Evolutionary conservation across 371 early-diverging fungal species (phyloP).

Genomic region (Syncephalastrum racemosum): DNA sequence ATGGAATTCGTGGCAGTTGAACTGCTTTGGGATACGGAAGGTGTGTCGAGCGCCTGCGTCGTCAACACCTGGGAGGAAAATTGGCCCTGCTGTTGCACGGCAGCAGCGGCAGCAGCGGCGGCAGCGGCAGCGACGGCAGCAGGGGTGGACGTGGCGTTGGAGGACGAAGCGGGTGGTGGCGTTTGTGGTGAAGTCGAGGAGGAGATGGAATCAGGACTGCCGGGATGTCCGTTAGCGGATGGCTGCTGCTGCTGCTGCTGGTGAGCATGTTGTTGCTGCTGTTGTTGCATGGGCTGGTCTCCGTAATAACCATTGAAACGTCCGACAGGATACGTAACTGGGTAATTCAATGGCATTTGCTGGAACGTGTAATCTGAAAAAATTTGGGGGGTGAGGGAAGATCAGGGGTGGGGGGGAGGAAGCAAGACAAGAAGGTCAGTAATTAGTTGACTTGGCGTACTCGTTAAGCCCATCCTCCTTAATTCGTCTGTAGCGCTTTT

Average conservation of each 20-base stretch:
- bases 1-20: constrained; percentile 5
- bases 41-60: constrained; percentile 13
- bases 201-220: constrained; percentile 40
- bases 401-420: constrained; percentile 8
- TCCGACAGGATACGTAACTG: constrained; percentile 27
- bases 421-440: constrained; percentile 4
- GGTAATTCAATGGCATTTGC: constrained; percentile 33
- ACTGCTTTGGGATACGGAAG: constrained; percentile 1
- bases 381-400: constrained; percentile 4
- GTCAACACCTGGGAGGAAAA: constrained; percentile 12
- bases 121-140: background rate
- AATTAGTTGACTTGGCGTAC: too few relatives aligned
- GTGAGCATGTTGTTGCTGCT: constrained; percentile 1
- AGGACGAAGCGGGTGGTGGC: constrained; percentile 19
- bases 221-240: constrained; percentile 13
- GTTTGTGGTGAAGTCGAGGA: constrained; percentile 34
- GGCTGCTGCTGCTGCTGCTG: constrained; percentile 4
- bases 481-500: too few relatives aligned
- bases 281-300: constrained; percentile 14
- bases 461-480: too few relatives aligned
- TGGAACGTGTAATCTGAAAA: constrained; percentile 38
- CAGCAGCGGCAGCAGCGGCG: constrained; percentile 1
- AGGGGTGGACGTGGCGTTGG: constrained; percentile 1
- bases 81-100: background rate
- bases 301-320: constrained; percentile 28